Evolutionary conservation across 1,284 basidiomycete species (phyloP), one percentile per base, ranked within the genome.

Genomic region (Naganishia sp.): DNA sequence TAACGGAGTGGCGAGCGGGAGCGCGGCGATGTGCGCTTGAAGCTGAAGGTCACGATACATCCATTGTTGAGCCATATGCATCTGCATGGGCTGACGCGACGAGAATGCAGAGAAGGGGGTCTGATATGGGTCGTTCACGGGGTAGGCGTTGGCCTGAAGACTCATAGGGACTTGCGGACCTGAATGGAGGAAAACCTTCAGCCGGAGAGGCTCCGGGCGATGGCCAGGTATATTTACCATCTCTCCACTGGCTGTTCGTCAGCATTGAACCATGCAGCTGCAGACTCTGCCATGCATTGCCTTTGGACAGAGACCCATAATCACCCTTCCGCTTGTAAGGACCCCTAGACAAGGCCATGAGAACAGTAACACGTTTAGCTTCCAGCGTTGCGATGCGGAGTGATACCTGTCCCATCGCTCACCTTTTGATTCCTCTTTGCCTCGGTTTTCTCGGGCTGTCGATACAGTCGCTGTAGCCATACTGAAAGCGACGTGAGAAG

Each of bases 381-480:
- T 39, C 23, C 6, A 25, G 31, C 36, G 36, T 9, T 13, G 13
- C 36, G 36, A 39, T 13, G 36, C 36, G 13, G 7, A 9, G 7
- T 39, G 36, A 39, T 18, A 28, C n/a, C n/a, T 15, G 28, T 21
- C 18, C 23, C 43, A 1, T 25, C 11, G 16, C 73, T 67, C 45
- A 74, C 76, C 76, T 68, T 68, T 78, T 78, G 56, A 76, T 60
- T 18, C 76, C 76, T 42, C 71, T 75, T 66, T 76, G 75, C 5
- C 76, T 67, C 0, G 75, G 73, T 55, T 77, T 76, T 3, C 76
- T 68, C n/a, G 71, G 72, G 25, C 75, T 76, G 52, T 78, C 75
- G 13, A 75, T 52, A 60, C 76, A 78, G 53, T 77, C 75, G 13
- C 53, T 53, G 45, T 76, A 55, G 13, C 72, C 72, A 57, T 77